These are phyloP conservation scores for Didymella pinodella DNA, from an alignment of 2,329 filamentous ascomycete genomes.

Conservation along the genomic window DNA sequence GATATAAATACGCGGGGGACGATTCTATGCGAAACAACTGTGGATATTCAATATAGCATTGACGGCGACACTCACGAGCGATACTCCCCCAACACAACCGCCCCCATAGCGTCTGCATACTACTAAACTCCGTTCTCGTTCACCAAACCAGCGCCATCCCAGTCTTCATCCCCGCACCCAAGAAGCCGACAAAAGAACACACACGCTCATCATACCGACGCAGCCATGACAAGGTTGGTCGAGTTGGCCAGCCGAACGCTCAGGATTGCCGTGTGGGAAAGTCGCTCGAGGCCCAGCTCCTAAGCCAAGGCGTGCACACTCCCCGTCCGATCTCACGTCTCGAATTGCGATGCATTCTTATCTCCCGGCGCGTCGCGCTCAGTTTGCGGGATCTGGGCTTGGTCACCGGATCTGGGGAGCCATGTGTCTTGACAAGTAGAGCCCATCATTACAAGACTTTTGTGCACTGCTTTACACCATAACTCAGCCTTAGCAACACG, in stretches of 20 bases:
- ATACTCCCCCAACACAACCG: neutral
- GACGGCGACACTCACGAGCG: neutral
- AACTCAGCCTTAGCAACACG: neutral
- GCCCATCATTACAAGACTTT: neutral
- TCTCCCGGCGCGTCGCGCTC: constrained; percentile 4
- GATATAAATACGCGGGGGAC: no score
- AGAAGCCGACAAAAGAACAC: no score
- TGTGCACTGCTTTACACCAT: neutral
- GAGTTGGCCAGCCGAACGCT: neutral
- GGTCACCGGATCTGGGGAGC: neutral
- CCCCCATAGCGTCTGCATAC: neutral
- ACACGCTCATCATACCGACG: neutral
- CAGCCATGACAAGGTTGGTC: neutral
- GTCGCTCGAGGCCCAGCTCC: constrained; percentile 1
- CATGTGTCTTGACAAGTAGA: neutral
- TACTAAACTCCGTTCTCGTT: neutral
- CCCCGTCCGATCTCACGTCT: neutral
- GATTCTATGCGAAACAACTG: no score
- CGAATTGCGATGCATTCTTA: neutral
- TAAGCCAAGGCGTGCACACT: no score
- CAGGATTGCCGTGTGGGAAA: constrained; percentile 1
- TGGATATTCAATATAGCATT: neutral
- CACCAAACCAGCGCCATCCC: neutral
- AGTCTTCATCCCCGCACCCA: no score
- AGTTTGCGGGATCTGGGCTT: neutral